Evolutionary conservation across 306 rosid species (phyloP).

Genomic region (Citrullus colocynthis): DNA sequence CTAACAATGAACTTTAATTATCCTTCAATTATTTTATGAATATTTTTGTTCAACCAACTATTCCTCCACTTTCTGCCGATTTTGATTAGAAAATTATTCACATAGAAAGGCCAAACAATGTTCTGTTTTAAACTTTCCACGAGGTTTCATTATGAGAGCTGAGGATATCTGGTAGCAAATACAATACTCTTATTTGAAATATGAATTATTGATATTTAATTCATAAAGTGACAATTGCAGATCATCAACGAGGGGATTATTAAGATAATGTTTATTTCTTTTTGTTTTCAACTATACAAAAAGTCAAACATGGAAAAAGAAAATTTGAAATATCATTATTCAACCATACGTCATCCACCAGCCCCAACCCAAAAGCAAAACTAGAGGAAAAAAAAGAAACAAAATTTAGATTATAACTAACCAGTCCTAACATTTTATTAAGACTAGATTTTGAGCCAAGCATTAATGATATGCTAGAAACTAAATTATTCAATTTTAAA

Average conservation of each 20-base stretch:
- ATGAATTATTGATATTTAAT: background rate
- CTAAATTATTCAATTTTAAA: too few relatives aligned
- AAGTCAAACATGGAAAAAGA: background rate
- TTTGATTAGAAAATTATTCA: background rate
- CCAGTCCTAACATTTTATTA: too few relatives aligned
- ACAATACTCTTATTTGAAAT: background rate
- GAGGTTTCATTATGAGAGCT: background rate
- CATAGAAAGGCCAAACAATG: background rate
- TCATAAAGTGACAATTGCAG: background rate
- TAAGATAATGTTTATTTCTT: background rate
- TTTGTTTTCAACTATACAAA: background rate
- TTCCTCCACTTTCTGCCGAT: background rate
- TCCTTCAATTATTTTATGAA: background rate
- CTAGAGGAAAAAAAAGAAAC: background rate
- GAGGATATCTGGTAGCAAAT: background rate
- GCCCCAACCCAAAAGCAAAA: background rate
- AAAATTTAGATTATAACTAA: too few relatives aligned
- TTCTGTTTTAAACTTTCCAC: background rate
- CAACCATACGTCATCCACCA: background rate
- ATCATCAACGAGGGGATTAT: background rate
- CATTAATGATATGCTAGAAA: too few relatives aligned
- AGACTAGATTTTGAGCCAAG: too few relatives aligned
- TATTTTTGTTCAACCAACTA: background rate
- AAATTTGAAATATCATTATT: background rate
- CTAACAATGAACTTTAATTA: background rate